Evolutionary conservation across 2,329 filamentous ascomycete genomes (phyloP).

Genomic region (Septoria petroselini): DNA sequence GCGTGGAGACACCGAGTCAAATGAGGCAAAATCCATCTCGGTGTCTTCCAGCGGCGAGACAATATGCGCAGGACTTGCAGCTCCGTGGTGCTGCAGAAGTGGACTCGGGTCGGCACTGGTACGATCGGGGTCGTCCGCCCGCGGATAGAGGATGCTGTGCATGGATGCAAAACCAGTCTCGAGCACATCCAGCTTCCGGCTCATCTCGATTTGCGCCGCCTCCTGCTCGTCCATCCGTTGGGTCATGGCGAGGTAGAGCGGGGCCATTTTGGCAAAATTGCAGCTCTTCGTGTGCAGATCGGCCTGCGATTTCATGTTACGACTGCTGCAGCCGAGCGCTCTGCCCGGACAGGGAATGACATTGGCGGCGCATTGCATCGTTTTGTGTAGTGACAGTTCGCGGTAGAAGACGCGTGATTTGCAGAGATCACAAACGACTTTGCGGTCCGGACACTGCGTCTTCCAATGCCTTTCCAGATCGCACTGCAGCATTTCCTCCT

Average conservation of each 20-base stretch:
- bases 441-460: constrained; percentile 50
- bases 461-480: constrained; percentile 48
- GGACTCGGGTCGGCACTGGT: constrained; percentile 27
- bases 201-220: constrained; percentile 43
- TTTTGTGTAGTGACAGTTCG: constrained; percentile 43
- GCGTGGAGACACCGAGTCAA: constrained; percentile 2
- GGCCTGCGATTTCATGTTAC: constrained; percentile 41
- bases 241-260: constrained; percentile 44
- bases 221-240: constrained; percentile 46
- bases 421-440: constrained; percentile 45
- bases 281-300: constrained; percentile 43
- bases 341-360: constrained; percentile 45
- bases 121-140: constrained; percentile 21
- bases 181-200: constrained; percentile 45
- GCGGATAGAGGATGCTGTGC: constrained; percentile 41
- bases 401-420: constrained; percentile 42
- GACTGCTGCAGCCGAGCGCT: constrained; percentile 44
- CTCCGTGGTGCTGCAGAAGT: constrained; percentile 17
- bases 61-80: not conserved
- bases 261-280: constrained; percentile 48
- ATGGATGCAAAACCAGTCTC: constrained; percentile 46
- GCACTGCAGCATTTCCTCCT: constrained; percentile 52
- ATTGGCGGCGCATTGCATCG: constrained; percentile 43
- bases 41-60: constrained; percentile 8
- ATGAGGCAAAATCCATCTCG: not conserved